Base-by-base conservation (phyloP, 805 yeast genomes). In the Pachysolen tannophilus region DNA sequence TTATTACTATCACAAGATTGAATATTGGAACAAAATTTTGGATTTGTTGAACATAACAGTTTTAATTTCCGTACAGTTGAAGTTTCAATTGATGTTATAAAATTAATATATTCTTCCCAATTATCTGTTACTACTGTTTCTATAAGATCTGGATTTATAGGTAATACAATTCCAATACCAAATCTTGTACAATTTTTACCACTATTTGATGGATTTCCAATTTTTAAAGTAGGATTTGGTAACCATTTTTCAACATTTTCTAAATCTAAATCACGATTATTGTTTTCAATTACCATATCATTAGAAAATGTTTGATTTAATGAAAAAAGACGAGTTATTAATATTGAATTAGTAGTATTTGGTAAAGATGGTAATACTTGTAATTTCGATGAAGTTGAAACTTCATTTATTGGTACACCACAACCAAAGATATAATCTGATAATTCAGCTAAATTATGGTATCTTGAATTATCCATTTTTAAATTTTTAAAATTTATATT, bases 341-440 rank as follows among this genome's bases (percentile, higher is more conserved):
- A 47, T 6, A 72, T 55, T 3, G 72, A 61, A 24, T 52, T 49
- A 3, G 62, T 55, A 47, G 53, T 53, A 19, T 57, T 55, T 17
- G 61, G 55, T 14, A 69, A 43, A 1, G 62, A 49, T 2, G 76
- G 76, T 13, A 73, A 49, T 29, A 56, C 43, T 48, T 73, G 78
- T 2, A 72, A 46, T 41, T 73, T 73, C 4, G 73, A 67, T 9
- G 64, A 50, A 16, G 61, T 50, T 14, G 58, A 56, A 13, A 58
- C 50, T 37, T 72, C 76, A 38, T 60, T 68, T 6, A 69, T 54
- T 7, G 75, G 72, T 21, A 73, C 53, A 1, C 79, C 78, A 34
- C 71, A 66, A 9, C 80, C 80, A 50, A 72, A 73, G 71, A 73
- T 69, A 43, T 63, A 69, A 37, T 67, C 68, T 19, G 69, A 62